These are phyloP conservation scores for Penicillium pulvis DNA, from an alignment of 495 filamentous ascomycete genomes.

Conservation along the genomic window DNA sequence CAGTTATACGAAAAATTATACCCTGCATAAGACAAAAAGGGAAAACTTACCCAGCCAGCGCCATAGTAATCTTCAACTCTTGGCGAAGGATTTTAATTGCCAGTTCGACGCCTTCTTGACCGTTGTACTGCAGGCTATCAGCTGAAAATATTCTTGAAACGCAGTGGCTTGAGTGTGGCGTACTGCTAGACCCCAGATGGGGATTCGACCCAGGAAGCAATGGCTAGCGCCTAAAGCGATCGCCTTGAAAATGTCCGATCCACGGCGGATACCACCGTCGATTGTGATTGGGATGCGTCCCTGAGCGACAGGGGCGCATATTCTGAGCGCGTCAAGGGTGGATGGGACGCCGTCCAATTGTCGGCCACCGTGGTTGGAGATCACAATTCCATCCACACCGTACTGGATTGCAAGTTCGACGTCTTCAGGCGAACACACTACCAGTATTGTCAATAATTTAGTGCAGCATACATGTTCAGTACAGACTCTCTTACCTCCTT, in stretches of 20 bases:
- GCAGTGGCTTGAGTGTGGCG: constrained; percentile 14
- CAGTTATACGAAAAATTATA: neutral
- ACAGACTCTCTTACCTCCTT: constrained; percentile 5
- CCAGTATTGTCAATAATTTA: constrained; percentile 6
- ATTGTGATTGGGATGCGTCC: constrained; percentile 16
- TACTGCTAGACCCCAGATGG: constrained; percentile 29
- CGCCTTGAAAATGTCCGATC: constrained; percentile 21
- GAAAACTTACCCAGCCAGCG: constrained; percentile 34
- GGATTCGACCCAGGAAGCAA: constrained; percentile 13
- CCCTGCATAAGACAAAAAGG: neutral
- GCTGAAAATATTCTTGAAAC: constrained; percentile 11
- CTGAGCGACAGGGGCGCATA: constrained; percentile 48
- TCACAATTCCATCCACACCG: constrained; percentile 61
- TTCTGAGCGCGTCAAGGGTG: constrained; percentile 62
- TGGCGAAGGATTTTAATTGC: constrained; percentile 40
- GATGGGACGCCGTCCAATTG: constrained; percentile 62
- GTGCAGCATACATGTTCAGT: neutral
- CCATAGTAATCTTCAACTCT: constrained; percentile 44
- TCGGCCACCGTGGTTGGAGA: constrained; percentile 69
- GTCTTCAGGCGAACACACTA: constrained; percentile 59
- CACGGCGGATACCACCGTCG: constrained; percentile 19
- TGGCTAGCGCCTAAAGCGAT: constrained; percentile 18
- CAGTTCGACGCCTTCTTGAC: constrained; percentile 40
- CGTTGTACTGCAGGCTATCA: constrained; percentile 32
- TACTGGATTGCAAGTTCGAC: constrained; percentile 46